Conservation (phyloP, 2,329 filamentous ascomycete genomes). For the Ascochyta rabiei region DNA sequence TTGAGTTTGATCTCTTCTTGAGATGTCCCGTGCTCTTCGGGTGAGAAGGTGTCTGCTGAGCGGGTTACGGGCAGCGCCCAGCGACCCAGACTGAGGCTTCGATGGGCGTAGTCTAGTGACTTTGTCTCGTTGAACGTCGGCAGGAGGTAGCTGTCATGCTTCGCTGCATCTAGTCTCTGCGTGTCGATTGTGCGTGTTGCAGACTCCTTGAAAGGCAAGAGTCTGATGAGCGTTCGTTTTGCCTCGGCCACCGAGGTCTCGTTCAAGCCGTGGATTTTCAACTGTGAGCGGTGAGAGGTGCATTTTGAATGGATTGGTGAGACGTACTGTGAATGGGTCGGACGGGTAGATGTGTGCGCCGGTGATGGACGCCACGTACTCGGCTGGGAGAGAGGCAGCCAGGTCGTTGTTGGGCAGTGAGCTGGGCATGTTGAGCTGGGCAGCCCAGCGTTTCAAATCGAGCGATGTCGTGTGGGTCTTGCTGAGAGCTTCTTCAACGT, state of each 20-base stretch:
- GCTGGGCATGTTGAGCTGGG: constrained; percentile 15
- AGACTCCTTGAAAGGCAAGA: constrained; percentile 32
- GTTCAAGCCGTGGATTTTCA: constrained; percentile 37
- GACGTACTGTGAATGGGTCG: constrained; percentile 27
- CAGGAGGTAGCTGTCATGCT: constrained; percentile 22
- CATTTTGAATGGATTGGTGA: neutral
- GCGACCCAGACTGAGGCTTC: constrained; percentile 31
- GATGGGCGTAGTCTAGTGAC: constrained; percentile 31
- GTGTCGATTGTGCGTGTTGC: constrained; percentile 26
- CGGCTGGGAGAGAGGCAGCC: constrained; percentile 1
- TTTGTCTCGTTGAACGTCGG: constrained; percentile 25
- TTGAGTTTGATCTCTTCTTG: neutral
- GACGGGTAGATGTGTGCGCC: constrained; percentile 23
- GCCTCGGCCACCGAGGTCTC: constrained; percentile 34
- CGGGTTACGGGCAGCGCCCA: constrained; percentile 30
- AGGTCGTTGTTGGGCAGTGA: constrained; percentile 7
- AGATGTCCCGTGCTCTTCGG: neutral
- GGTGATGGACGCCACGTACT: constrained; percentile 29
- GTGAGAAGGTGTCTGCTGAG: neutral
- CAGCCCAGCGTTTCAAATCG: constrained; percentile 30
- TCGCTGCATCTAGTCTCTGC: constrained; percentile 19
- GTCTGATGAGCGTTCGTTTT: constrained; percentile 32
- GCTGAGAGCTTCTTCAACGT: constrained; percentile 37
- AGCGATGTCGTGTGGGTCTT: constrained; percentile 24
- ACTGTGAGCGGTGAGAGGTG: constrained; percentile 23